Percentiles rank a stretch among this genome's conserved stretches.
Evolutionary conservation across 805 yeast species (phyloP).

Genomic region (Zygotorulaspora chibaensis): DNA sequence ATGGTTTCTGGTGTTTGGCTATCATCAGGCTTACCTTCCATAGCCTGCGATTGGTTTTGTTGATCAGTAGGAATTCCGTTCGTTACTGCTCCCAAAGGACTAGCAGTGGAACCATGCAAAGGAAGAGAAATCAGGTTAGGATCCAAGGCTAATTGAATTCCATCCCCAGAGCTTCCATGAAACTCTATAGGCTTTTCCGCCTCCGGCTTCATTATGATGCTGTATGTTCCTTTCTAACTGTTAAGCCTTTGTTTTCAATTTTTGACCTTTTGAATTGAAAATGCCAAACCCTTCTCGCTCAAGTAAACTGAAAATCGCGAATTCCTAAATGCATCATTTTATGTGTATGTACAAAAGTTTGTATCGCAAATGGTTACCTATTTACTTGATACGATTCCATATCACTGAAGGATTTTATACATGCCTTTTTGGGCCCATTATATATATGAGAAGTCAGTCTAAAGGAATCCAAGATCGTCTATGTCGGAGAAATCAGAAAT

Average conservation of each 20-base stretch:
- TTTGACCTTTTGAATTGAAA: too few species aligned
- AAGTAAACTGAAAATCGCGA: too few species aligned
- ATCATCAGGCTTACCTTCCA: not conserved
- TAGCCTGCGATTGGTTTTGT: not conserved
- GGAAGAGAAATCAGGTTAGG: constrained; percentile 31
- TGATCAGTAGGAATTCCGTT: constrained; percentile 2
- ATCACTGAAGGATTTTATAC: not conserved
- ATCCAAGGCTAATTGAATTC: constrained; percentile 33
- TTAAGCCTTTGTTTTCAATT: not conserved
- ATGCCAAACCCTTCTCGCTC: too few species aligned
- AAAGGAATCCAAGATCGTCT: constrained; percentile 32
- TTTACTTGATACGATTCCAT: not conserved
- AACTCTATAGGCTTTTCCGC: not conserved
- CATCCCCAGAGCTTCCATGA: constrained; percentile 9
- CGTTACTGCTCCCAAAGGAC: constrained; percentile 8
- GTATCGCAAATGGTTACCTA: too few species aligned
- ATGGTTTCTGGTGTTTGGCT: constrained; percentile 6
- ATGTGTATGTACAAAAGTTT: too few species aligned
- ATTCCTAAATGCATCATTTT: too few species aligned
- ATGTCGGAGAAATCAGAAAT: constrained; percentile 35
- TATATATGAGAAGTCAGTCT: not conserved
- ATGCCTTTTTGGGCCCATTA: not conserved
- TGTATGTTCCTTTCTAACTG: not conserved
- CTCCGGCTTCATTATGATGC: not conserved
- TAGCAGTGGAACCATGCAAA: constrained; percentile 8